phyloP scores from a whole-genome alignment of 2,329 filamentous ascomycete genomes.

The Dactylellina haptotyla region DNA sequence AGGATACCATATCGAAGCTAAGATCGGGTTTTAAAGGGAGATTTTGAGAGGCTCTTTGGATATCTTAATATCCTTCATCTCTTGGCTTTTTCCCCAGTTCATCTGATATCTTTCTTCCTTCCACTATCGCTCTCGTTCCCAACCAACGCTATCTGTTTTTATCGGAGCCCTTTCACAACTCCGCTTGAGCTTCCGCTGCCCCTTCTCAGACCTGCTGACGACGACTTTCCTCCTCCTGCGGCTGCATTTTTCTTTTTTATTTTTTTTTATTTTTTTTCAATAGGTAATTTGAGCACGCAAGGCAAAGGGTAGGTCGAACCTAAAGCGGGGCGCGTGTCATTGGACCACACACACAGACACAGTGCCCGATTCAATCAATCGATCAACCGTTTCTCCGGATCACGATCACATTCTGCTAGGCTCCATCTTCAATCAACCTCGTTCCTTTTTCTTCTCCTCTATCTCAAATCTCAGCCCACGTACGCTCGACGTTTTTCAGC shows the following conservation, averaged over 20 bases:
- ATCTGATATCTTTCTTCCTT: slow-evolving; percentile 24
- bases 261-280: neutral
- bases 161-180: slow-evolving; percentile 10
- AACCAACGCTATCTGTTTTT: neutral
- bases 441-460: neutral
- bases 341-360: neutral
- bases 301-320: neutral
- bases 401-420: slow-evolving; percentile 31
- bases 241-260: slow-evolving; percentile 18
- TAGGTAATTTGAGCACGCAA: slow-evolving; percentile 4
- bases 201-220: slow-evolving; percentile 26
- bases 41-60: slow-evolving; percentile 25
- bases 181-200: slow-evolving; percentile 15
- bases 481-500: slow-evolving; percentile 5
- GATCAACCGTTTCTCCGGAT: neutral
- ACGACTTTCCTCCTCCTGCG: slow-evolving; percentile 18
- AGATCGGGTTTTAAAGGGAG: slow-evolving; percentile 19
- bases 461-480: neutral
- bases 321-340: slow-evolving; percentile 8
- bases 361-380: too few species aligned
- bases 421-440: slow-evolving; percentile 19
- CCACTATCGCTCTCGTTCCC: neutral
- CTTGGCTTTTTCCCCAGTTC: slow-evolving; percentile 19
- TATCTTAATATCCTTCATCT: slow-evolving; percentile 31
- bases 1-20: slow-evolving; percentile 6